Conservation (phyloP, 164 flowering plant genomes). For the Tetracentron sinense region DNA sequence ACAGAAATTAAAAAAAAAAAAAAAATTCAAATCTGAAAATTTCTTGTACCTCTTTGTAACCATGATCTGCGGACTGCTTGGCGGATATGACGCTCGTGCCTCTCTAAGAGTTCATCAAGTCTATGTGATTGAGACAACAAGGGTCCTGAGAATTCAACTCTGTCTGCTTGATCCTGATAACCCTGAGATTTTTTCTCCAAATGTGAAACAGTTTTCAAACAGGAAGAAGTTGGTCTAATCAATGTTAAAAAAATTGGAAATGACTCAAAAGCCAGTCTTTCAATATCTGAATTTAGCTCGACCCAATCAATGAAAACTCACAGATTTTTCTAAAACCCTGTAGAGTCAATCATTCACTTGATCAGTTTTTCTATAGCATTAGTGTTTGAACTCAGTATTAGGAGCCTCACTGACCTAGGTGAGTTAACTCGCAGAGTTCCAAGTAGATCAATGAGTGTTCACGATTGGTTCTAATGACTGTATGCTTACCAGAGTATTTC, state of each 20-base stretch:
- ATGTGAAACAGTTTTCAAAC: not conserved
- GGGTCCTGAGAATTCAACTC: conserved; percentile 94
- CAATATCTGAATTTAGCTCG: not conserved
- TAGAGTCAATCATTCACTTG: no score
- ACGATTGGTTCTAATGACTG: not conserved
- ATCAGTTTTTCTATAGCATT: no score
- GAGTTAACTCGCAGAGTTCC: not conserved
- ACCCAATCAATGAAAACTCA: no score
- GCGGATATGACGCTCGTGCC: conserved; percentile 87
- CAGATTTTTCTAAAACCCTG: no score
- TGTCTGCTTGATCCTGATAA: conserved; percentile 58
- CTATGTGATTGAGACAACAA: conserved; percentile 65
- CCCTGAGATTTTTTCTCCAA: conserved; percentile 28
- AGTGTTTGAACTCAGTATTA: no score
- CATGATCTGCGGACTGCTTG: conserved; percentile 80
- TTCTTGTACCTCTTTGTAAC: conserved; percentile 76
- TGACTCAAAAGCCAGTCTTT: not conserved
- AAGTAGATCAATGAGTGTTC: not conserved
- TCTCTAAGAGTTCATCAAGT: conserved; percentile 79
- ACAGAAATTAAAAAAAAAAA: not conserved
- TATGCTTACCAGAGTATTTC: conserved; percentile 50
- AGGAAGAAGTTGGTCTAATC: not conserved
- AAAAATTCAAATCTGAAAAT: not conserved
- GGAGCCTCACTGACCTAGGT: not conserved
- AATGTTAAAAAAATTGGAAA: not conserved